Base-by-base conservation (phyloP, 768 basidiomycete species). In the Chlorophyllum brunneum region DNA sequence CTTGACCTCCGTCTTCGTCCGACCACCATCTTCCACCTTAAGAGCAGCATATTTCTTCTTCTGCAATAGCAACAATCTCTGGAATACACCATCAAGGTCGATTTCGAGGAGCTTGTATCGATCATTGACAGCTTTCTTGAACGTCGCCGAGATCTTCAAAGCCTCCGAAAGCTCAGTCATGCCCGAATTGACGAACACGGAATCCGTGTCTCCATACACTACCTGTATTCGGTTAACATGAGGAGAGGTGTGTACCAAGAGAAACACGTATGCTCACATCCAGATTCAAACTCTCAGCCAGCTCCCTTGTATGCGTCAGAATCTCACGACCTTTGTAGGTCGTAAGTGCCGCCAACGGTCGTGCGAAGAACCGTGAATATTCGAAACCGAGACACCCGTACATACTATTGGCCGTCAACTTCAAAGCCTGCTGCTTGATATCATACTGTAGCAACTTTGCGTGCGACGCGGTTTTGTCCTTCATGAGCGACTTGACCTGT, bases 31-130 rank as follows among this genome's bases (percentile, higher is more conserved):
- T 60, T 94, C 92, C 36, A 98, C 83, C 70, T 97, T 98, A 66
- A 98, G 76, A 0, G 97, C 97, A 0, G 97, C 97, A 59, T 99
- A 99, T 70, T 99, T 98, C 77, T 99, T 99, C 80, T 99, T 99
- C 63, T 98, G 95, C 48, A 99, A 71, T 9, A 99, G 79, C 1
- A 99, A 70, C 36, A 99, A 76, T 0, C 97, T 83, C 62, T 95
- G 84, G 74, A 99, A 99, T 30, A 98, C 80, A 2, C 88, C 84
- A 61, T 99, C 95, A 13, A 98, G 77, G 64, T 99, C 97, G 55
- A 99, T 99, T 65, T 99, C 97, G 40, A 99, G 85, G 20, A 98
- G 79, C 64, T 82, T 90, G 72, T 98, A 98, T 16, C 89, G 83
- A 53, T 98, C 92, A 62, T 99, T 99, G 61, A 98, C 95, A 4